phyloP scores from a whole-genome alignment of 2,329 filamentous ascomycete genomes.

The Stemphylium beticola region DNA sequence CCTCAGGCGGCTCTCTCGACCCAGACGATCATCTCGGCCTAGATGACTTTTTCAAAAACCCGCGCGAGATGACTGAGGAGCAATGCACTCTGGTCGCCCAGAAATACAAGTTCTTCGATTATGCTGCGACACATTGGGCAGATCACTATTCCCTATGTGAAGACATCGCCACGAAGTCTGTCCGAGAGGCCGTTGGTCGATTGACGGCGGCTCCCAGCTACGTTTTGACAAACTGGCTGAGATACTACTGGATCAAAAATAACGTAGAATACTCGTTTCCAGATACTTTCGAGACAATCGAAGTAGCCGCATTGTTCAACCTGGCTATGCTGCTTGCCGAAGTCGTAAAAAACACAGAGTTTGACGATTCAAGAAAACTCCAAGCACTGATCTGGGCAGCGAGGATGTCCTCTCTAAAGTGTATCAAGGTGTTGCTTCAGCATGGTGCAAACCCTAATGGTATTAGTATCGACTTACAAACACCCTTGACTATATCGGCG shows the following conservation, averaged over 20 bases:
- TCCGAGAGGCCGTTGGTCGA: slow-evolving; percentile 14
- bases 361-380: slow-evolving; percentile 1
- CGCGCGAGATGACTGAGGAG: neutral
- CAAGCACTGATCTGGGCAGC: slow-evolving; percentile 44
- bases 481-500: slow-evolving; percentile 37
- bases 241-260: slow-evolving; percentile 36
- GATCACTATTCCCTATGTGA: slow-evolving; percentile 39
- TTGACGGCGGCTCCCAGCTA: slow-evolving; percentile 19
- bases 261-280: slow-evolving; percentile 28
- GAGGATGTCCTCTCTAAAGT: slow-evolving; percentile 25
- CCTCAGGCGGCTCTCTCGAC: no score
- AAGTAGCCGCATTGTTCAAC: slow-evolving; percentile 45
- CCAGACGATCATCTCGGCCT: neutral
- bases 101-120: no score
- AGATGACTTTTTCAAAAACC: neutral
- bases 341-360: slow-evolving; percentile 10
- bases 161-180: slow-evolving; percentile 15
- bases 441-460: slow-evolving; percentile 21
- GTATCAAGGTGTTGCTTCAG: slow-evolving; percentile 25
- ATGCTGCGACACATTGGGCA: slow-evolving; percentile 51
- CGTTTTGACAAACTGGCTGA: slow-evolving; percentile 42
- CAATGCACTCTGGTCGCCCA: slow-evolving; percentile 23
- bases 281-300: slow-evolving; percentile 27
- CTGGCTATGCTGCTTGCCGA: slow-evolving; percentile 26
- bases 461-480: slow-evolving; percentile 26